Base-by-base conservation (phyloP, 441 rosid species). In the Brassica hybrid region DNA sequence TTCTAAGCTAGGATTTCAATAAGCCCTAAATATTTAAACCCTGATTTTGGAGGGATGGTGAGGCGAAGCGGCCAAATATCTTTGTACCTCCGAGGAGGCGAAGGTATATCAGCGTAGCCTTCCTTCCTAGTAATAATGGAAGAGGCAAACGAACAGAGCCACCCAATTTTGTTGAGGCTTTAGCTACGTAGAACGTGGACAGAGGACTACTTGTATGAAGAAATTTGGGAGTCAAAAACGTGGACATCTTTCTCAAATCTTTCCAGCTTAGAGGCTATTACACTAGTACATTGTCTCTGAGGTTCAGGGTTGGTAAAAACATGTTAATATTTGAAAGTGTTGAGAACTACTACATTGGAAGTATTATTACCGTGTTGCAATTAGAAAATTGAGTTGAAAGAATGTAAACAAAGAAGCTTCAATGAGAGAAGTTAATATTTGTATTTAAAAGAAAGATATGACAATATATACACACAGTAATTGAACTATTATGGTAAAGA, bases 21-120 rank as follows among this genome's bases (percentile, higher is more conserved):
- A 34, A 34, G 41, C 43, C 52, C 16, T 12, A 45, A 45, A 45
- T 4, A n/a, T 12, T 11, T 4, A 45, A 45, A 45, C 52, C 52
- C 52, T 45, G 5, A 45, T 45, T 43, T 45, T 45, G 50, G n/a
- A 43, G 0, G 50, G 50, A 43, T 43, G 56, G 92, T 81, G 83
- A 93, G 81, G 38, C 93, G 85, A 68, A 95, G 88, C 3, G 99
- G 98, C 96, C 93, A 89, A 16, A 91, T 80, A 84, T 83, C 90
- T 88, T 88, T 91, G 77, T 90, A 90, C 74, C 99, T 94, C 74
- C 88, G 86, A 50, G 88, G 23, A 21, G 23, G 23, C 23, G 43
- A 43, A 12, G 50, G 50, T 43, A 45, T 45, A 48, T 48, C 17
- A 48, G 54, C 17, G 17, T 48, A 48, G 54, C 16, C 54, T 48